Evolutionary conservation across 2,329 filamentous ascomycete species (phyloP), one percentile per base, ranked within the genome.

Genomic region (Sporothrix pallida): DNA sequence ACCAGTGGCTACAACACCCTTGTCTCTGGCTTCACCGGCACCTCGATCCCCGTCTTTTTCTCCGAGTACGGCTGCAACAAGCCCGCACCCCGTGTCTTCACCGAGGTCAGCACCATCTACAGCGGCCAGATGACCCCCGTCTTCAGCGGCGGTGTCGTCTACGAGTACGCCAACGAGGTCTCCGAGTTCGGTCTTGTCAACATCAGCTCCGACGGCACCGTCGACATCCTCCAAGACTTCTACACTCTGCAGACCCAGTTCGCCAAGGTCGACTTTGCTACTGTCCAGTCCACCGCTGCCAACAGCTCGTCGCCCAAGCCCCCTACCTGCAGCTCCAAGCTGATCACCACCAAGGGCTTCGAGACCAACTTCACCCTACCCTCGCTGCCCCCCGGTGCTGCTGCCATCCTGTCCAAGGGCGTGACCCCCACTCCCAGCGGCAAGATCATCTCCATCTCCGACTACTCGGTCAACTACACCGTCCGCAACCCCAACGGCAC

Each of bases 21-120:
- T 6, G 89, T 92, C 67, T 80, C 83, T 1, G 88, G 90, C 80
- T 94, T 95, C 84, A 82, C 85, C 77, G 86, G 86, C 76, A 88
- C 87, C 54, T 88, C 90, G 17, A 87, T 94, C 52, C 93, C 93
- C 46, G 86, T 95, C 78, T 95, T 95, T 86, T 95, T 93, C 85
- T 93, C 91, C 76, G 93, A 96, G 80, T 92, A 87, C 78, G 93
- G 93, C 75, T 95, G 93, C 88, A 95, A 94, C 84, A 84, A 86
- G 52, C 88, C 90, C 15, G 80, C 83, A n/a, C 90, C 92, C 15
- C 91, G 93, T 77, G 82, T 90, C 78, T 96, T 94, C 83, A 91
- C 92, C 77, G 93, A 96, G 82, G 91, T 94, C 13, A 86, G 84
- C 72, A 85, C 90, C 75, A 89, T 96, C 77, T 95, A 95, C 81